Percentiles rank a stretch among this genome's conserved stretches.
Evolutionary conservation across 805 yeast genomes (phyloP).

Genomic region (Saccharomycopsis malanga): DNA sequence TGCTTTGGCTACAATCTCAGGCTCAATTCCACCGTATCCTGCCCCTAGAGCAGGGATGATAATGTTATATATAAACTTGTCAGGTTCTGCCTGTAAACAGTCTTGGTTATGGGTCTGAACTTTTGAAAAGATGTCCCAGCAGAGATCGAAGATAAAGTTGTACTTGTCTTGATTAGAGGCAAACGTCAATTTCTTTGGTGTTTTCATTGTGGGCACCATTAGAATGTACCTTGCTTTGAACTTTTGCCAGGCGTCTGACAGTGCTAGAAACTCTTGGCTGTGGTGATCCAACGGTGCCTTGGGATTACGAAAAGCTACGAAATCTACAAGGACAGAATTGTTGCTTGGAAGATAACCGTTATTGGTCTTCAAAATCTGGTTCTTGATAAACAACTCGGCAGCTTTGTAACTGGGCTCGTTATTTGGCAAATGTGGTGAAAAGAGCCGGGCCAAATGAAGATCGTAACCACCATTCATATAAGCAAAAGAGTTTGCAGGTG

Average conservation of each 20-base stretch:
- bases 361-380: neutral
- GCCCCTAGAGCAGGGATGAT: constrained; percentile 15
- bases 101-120: constrained; percentile 3
- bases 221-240: constrained; percentile 11
- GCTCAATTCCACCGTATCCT: constrained; percentile 13
- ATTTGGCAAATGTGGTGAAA: constrained; percentile 1
- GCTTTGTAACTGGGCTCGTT: neutral
- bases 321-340: constrained; percentile 6
- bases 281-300: neutral
- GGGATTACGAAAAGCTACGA: neutral
- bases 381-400: constrained; percentile 6
- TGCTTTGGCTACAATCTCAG: constrained; percentile 8
- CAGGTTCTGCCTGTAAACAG: neutral
- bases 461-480: constrained; percentile 20
- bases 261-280: neutral
- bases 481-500: constrained; percentile 20
- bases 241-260: constrained; percentile 10
- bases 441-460: constrained; percentile 9
- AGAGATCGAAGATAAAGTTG: constrained; percentile 14
- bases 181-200: constrained; percentile 10
- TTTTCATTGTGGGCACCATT: constrained; percentile 16
- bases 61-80: neutral
- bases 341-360: constrained; percentile 16
- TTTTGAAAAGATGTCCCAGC: constrained; percentile 15
- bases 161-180: neutral